Evolutionary conservation across 441 rosid genomes (phyloP).

Genomic region (Populus hybrid): DNA sequence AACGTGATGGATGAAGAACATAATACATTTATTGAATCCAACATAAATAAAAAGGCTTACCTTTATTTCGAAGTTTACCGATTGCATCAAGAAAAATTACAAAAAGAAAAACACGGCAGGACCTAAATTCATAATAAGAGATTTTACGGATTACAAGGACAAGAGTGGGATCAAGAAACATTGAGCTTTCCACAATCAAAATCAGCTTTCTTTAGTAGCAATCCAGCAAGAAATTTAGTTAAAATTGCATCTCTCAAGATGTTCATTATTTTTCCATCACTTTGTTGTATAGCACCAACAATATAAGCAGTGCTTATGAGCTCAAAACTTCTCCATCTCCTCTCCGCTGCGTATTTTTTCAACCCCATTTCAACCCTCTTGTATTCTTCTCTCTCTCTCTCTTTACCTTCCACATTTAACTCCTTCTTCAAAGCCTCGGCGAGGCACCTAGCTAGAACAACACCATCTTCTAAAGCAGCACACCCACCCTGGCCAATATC

Average conservation of each 20-base stretch:
- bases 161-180: background rate
- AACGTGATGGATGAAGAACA: too few species aligned
- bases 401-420: constrained; percentile 6
- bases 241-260: constrained; percentile 45
- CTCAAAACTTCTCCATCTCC: constrained; percentile 80
- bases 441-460: constrained; percentile 56
- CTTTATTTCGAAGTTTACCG: too few species aligned
- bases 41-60: too few species aligned
- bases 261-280: constrained; percentile 37
- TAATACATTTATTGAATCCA: too few species aligned
- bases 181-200: constrained; percentile 21
- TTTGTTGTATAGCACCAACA: constrained; percentile 55
- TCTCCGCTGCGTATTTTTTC: constrained; percentile 45
- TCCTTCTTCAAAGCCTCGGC: constrained; percentile 34
- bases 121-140: too few species aligned
- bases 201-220: constrained; percentile 34
- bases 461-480: constrained; percentile 62
- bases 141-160: too few species aligned
- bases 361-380: constrained; percentile 44
- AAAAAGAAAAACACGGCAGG: too few species aligned
- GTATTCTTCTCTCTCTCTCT: constrained; percentile 20
- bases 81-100: too few species aligned
- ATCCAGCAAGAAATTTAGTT: constrained; percentile 25
- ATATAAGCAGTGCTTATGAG: constrained; percentile 44
- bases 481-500: constrained; percentile 72